Percentiles rank a stretch among this genome's conserved stretches.
Conservation (phyloP, 306 rosid genomes). For the Canavalia ensiformis region DNA sequence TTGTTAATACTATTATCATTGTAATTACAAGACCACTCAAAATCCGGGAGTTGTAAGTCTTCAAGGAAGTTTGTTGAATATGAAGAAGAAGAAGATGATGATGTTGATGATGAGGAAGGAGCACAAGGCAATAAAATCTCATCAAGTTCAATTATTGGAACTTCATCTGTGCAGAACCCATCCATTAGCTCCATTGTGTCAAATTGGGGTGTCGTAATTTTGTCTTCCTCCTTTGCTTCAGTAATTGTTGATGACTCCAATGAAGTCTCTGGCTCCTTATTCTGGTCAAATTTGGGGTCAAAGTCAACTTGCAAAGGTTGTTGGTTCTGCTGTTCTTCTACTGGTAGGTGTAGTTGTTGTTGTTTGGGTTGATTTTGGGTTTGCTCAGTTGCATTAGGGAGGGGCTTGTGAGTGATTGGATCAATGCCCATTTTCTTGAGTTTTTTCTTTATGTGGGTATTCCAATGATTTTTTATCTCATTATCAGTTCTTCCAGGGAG, state of each 20-base stretch:
- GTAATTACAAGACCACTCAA: constrained; percentile 63
- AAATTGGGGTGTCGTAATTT: constrained; percentile 30
- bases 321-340: constrained; percentile 36
- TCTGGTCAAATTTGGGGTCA: constrained; percentile 36
- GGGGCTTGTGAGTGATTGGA: constrained; percentile 77
- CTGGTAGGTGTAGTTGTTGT: constrained; percentile 35
- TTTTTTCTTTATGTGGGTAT: constrained; percentile 90
- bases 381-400: constrained; percentile 50
- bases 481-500: constrained; percentile 93
- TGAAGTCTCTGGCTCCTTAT: constrained; percentile 49
- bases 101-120: constrained; percentile 56
- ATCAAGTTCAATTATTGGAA: constrained; percentile 70
- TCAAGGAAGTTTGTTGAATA: constrained; percentile 59
- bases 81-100: constrained; percentile 48
- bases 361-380: constrained; percentile 43
- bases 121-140: constrained; percentile 59
- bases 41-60: constrained; percentile 64
- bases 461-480: constrained; percentile 91
- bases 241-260: constrained; percentile 50
- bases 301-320: constrained; percentile 30
- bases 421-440: constrained; percentile 86
- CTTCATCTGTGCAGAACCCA: constrained; percentile 80
- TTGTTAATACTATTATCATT: constrained; percentile 12
- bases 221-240: constrained; percentile 54
- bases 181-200: constrained; percentile 56